These are phyloP conservation scores for Pestalotiopsis fici DNA, from an alignment of 2,329 filamentous ascomycete species.

Conservation along the genomic window DNA sequence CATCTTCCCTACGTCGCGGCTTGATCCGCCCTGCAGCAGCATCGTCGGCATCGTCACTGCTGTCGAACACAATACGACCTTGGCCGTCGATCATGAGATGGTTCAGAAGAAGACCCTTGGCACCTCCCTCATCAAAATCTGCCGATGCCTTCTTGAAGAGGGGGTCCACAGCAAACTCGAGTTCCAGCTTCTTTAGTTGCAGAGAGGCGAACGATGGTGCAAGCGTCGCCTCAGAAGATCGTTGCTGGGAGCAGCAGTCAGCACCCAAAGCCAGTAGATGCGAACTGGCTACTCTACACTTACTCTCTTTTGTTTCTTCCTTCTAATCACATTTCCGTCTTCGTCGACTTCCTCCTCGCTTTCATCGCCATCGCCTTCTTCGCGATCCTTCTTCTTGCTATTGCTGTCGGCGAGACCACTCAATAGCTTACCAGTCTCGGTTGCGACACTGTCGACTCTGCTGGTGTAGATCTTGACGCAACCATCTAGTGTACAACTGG, in stretches of 20 bases:
- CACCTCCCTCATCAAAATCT: slow-evolving; percentile 97
- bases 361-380: slow-evolving; percentile 67
- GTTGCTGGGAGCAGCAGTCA: slow-evolving; percentile 47
- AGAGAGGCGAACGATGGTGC: slow-evolving; percentile 85
- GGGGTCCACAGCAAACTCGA: slow-evolving; percentile 95
- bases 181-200: slow-evolving; percentile 94
- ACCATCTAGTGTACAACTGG: slow-evolving; percentile 94
- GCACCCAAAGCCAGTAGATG: background rate
- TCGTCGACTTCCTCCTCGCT: slow-evolving; percentile 65
- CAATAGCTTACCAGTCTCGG: slow-evolving; percentile 91
- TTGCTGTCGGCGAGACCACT: slow-evolving; percentile 90
- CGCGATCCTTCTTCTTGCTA: slow-evolving; percentile 71
- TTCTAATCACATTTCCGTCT: slow-evolving; percentile 56
- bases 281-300: slow-evolving; percentile 24
- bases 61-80: slow-evolving; percentile 96
- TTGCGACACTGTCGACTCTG: slow-evolving; percentile 95
- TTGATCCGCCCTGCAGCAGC: slow-evolving; percentile 41
- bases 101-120: slow-evolving; percentile 91
- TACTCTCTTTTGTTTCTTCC: slow-evolving; percentile 77
- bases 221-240: slow-evolving; percentile 90
- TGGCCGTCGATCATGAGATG: slow-evolving; percentile 93
- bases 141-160: slow-evolving; percentile 99
- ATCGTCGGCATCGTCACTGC: slow-evolving; percentile 80
- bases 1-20: slow-evolving; percentile 34
- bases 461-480: slow-evolving; percentile 99